A percentile compares a stretch with the other conserved stretches of the same genome.
These are phyloP conservation scores for Xylaria flabelliformis DNA, from an alignment of 495 filamentous ascomycete species.

Conservation along the genomic window DNA sequence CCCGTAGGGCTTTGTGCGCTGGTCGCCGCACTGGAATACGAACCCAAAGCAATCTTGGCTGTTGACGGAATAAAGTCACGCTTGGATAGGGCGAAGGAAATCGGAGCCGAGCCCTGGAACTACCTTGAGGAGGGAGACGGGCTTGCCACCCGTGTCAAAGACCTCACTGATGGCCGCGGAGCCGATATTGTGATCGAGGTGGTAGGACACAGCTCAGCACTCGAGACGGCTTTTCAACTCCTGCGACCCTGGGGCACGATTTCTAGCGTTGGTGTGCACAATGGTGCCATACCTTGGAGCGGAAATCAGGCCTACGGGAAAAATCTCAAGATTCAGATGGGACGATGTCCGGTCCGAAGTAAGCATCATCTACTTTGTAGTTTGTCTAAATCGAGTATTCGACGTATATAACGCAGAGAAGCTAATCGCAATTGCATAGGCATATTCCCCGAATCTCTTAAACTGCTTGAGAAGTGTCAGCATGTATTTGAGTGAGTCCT, in stretches of 20 bases:
- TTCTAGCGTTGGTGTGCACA: conserved; percentile 60
- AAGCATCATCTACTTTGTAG: neutral
- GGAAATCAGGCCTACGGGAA: conserved; percentile 84
- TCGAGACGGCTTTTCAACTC: conserved; percentile 55
- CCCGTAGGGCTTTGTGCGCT: conserved; percentile 58
- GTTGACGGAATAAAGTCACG: conserved; percentile 54
- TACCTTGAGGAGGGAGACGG: conserved; percentile 41
- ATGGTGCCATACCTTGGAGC: conserved; percentile 56
- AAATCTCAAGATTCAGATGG: conserved; percentile 87
- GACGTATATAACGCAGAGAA: neutral
- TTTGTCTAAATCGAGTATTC: neutral
- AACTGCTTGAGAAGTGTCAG: conserved; percentile 79
- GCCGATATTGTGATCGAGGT: conserved; percentile 63
- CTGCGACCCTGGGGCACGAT: conserved; percentile 57
- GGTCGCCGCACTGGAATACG: conserved; percentile 54
- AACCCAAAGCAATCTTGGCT: conserved; percentile 51
- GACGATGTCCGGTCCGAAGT: conserved; percentile 86
- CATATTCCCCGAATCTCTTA: conserved; percentile 76
- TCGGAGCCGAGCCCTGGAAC: conserved; percentile 53
- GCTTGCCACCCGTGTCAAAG: conserved; percentile 40
- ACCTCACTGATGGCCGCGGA: conserved; percentile 51
- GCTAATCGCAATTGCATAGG: conserved; percentile 8
- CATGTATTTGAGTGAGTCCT: conserved; percentile 73
- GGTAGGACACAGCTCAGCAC: conserved; percentile 56
- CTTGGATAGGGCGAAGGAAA: conserved; percentile 46